Evolutionary conservation across 2,329 filamentous ascomycete genomes (phyloP), one percentile per base, ranked within the genome.

Genomic region (Aspergillus ochraceus): DNA sequence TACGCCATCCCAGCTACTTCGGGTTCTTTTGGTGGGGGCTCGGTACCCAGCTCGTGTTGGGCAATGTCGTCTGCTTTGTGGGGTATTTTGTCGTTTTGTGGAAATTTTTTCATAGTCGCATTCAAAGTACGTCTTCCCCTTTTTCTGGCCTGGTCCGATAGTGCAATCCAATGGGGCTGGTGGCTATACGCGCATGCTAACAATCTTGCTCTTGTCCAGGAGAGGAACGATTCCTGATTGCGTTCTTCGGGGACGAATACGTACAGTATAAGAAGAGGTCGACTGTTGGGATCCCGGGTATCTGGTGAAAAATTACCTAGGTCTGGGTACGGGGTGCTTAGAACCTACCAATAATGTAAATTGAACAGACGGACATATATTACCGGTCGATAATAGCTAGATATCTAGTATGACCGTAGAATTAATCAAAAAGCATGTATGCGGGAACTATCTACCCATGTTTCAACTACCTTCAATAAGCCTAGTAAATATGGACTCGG

Each of bases 21-120:
- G 95, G 94, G 3, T 99, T 97, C 80, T 99, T 97, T 77, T 98
- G 92, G 88, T 99, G 94, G 94, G 92, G 91, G 0, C 71, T 98
- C n/a, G 95, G 95, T 5, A 97, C 93, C 12, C 95, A 99, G 81
- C 72, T 98, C 49, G 86, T 96, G 57, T 82, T 97, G 64, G 94
- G 94, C 19, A 99, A 99, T 76, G 77, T 84, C 9, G 65, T 96
- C 2, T 96, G 92, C 73, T 86, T 96, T 59, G 66, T 88, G 6
- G 90, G 78, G 2, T 98, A 96, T 79, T 77, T 86, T 0, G 74
- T 83, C 8, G 89, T 96, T 17, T 76, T 99, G 66, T 97, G 91
- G 91, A 83, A 80, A 61, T 99, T 99, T 75, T 99, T 99, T 73
- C 83, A 81, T 17, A 78, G 74, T 12, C 82, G 95, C 61, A 93